Evolutionary conservation across 768 basidiomycete genomes (phyloP), one percentile per base, ranked within the genome.

Genomic region (Thelephora ganbajun): DNA sequence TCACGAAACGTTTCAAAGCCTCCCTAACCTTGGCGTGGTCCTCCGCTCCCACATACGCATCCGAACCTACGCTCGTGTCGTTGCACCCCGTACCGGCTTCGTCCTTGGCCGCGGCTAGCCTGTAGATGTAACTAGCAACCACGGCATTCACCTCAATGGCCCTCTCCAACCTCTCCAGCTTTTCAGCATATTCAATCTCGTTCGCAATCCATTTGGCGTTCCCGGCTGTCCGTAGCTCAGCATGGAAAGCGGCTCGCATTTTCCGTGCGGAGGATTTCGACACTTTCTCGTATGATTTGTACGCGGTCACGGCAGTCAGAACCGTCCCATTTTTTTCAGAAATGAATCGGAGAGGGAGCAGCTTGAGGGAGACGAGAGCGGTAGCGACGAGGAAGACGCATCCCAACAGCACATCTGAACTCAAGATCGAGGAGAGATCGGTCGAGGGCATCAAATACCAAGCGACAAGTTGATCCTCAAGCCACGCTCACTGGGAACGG

Each of bases 1-100:
- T 68, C 19, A 83, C 68, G 50, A 80, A 79, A 57, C 83, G 82
- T 60, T 80, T 80, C 50, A 85, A 56, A 1, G 76, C 59, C 58
- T 83, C 79, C 11, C 73, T 62, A 4, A 74, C 74, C 12, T 75
- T 67, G 19, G 66, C 68, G 11, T 79, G 56, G 51, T 77, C 73
- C 6, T 33, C 35, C 35, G 14, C 50, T n/a, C 42, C 35, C 30
- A 22, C 48, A 18, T 52, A 42, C 19, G 48, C 37, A 11, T 54
- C 36, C 42, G n/a, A n/a, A n/a, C n/a, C n/a, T n/a, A n/a, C n/a
- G n/a, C n/a, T n/a, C n/a, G n/a, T n/a, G n/a, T n/a, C n/a, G n/a
- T n/a, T n/a, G n/a, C n/a, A n/a, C 55, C 46, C 34, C 62, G 23
- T 33, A 33, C 26, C 49, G 46, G 44, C 30, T 5, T 50, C 44